A percentile compares a stretch with the other conserved stretches of the same genome.
These are phyloP conservation scores for Pelargonium myrrhifolium DNA, from an alignment of 441 rosid genomes.

Conservation along the genomic window DNA sequence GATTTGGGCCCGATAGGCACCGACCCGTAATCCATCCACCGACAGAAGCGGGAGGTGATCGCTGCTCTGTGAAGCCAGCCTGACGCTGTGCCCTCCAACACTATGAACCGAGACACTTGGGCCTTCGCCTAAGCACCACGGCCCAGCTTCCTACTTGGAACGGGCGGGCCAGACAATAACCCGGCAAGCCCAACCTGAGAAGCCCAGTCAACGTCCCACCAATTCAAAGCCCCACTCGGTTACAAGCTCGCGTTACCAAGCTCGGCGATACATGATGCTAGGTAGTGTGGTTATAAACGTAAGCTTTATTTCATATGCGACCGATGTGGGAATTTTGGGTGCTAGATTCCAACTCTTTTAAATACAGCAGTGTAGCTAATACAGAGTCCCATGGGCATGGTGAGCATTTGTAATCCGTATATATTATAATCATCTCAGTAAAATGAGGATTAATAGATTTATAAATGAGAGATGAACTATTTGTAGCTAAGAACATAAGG, in stretches of 20 bases:
- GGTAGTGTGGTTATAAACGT: not conserved
- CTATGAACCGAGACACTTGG: not conserved
- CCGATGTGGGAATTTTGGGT: not conserved
- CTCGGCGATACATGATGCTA: not conserved
- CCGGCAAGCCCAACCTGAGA: slow-evolving; percentile 1
- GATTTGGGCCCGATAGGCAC: not conserved
- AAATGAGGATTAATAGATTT: too few species aligned
- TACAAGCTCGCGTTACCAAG: slow-evolving; percentile 20
- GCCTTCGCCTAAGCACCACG: slow-evolving; percentile 15
- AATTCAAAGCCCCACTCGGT: slow-evolving; percentile 20
- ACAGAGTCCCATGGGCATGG: too few species aligned
- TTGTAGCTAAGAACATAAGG: too few species aligned
- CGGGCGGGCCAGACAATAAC: slow-evolving; percentile 18
- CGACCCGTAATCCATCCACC: slow-evolving; percentile 14
- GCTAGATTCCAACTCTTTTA: too few species aligned
- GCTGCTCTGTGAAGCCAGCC: slow-evolving; percentile 49
- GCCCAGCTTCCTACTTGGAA: slow-evolving; percentile 28
- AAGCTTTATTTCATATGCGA: not conserved
- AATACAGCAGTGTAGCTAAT: too few species aligned
- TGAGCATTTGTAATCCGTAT: too few species aligned
- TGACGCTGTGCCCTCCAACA: slow-evolving; percentile 23
- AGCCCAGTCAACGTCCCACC: slow-evolving; percentile 17
- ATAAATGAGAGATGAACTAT: too few species aligned
- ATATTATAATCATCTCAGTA: too few species aligned
- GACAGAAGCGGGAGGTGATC: slow-evolving; percentile 29